Conservation (phyloP, 2,329 filamentous ascomycete genomes). For the Didymella pomorum region DNA sequence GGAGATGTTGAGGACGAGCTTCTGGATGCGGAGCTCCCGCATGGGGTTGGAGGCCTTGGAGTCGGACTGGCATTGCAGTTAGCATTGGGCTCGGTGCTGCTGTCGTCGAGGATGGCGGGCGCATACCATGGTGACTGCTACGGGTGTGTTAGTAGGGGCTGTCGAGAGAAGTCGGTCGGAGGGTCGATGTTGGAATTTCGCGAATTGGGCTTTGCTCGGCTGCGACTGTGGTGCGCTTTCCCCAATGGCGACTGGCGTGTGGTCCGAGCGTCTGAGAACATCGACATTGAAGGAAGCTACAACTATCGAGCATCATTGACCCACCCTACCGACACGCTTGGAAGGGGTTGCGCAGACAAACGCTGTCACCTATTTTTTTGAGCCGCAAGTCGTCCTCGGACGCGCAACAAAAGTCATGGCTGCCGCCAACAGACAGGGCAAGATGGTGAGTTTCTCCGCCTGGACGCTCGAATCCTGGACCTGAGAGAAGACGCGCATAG, state of each 20-base stretch:
- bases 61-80: constrained; percentile 46
- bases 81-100: constrained; percentile 29
- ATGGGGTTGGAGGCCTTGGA: constrained; percentile 93
- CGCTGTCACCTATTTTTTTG: constrained; percentile 15
- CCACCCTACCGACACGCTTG: constrained; percentile 34
- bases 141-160: constrained; percentile 46
- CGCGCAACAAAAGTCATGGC: constrained; percentile 54
- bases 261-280: neutral
- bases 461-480: constrained; percentile 46
- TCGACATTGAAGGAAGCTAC: neutral
- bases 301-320: constrained; percentile 23
- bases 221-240: constrained; percentile 29
- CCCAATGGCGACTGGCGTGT: constrained; percentile 11
- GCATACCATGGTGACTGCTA: constrained; percentile 53
- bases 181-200: constrained; percentile 5
- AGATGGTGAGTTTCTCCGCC: constrained; percentile 82
- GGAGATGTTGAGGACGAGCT: constrained; percentile 99
- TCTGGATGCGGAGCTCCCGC: constrained; percentile 99
- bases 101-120: constrained; percentile 3
- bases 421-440: constrained; percentile 86
- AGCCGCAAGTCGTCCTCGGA: constrained; percentile 53
- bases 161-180: constrained; percentile 38
- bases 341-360: constrained; percentile 24
- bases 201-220: constrained; percentile 33
- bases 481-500: constrained; percentile 56